Evolutionary conservation across 306 rosid species (phyloP).

Genomic region (Luffa acutangula): DNA sequence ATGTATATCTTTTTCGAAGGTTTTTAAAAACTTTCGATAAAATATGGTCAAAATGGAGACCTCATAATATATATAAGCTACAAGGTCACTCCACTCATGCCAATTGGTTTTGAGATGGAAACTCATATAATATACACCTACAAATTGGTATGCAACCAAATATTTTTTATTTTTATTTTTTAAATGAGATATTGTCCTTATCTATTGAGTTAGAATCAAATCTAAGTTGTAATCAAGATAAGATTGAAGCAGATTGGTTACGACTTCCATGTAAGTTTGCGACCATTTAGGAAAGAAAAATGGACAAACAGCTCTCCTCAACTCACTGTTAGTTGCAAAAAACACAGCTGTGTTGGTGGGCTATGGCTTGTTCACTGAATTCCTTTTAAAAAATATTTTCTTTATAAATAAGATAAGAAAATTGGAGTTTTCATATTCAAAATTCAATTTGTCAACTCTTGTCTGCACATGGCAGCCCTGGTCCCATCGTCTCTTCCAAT

Average conservation of each 20-base stretch:
- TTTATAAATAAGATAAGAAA: neutral
- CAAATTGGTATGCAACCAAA: too few relatives aligned
- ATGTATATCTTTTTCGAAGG: too few relatives aligned
- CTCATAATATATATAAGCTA: too few relatives aligned
- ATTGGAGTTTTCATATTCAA: neutral
- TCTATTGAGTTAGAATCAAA: too few relatives aligned
- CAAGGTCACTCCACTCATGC: too few relatives aligned
- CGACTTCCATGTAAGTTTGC: neutral
- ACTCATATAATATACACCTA: too few relatives aligned
- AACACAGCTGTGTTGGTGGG: neutral
- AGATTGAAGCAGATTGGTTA: neutral
- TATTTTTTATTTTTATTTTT: too few relatives aligned
- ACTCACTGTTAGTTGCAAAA: neutral
- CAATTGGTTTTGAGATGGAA: too few relatives aligned
- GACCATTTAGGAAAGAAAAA: neutral
- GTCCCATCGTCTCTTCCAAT: neutral
- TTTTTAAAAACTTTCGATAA: too few relatives aligned
- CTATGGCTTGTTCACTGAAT: neutral
- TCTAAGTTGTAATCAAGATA: neutral
- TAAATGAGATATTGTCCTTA: too few relatives aligned
- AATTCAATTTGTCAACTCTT: neutral
- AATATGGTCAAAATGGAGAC: too few relatives aligned
- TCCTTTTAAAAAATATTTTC: neutral
- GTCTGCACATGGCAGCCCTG: neutral
- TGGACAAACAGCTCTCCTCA: neutral